Evolutionary conservation across 169 alveolate species (phyloP).

Genomic region (Ichthyophthirius multifiliis): DNA sequence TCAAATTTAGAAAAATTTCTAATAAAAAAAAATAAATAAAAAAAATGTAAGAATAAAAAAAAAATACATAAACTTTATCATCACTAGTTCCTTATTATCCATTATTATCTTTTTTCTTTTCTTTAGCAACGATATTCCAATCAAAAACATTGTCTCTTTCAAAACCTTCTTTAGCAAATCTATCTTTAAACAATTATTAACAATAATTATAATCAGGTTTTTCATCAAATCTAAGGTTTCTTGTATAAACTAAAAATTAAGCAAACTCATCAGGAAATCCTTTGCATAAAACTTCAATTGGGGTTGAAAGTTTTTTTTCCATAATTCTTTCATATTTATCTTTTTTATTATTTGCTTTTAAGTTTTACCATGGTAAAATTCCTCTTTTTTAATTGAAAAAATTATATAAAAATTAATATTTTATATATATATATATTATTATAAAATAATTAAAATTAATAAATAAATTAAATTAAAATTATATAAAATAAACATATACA

Average conservation of each 20-base stretch:
- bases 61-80: too few relatives aligned
- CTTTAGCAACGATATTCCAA: constrained; percentile 38
- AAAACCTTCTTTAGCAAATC: constrained; percentile 27
- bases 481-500: too few relatives aligned
- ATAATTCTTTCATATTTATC: constrained; percentile 56
- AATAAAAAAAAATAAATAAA: too few relatives aligned
- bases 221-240: constrained; percentile 69
- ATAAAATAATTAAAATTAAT: too few relatives aligned
- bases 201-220: constrained; percentile 75
- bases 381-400: too few relatives aligned
- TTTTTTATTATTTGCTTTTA: constrained; percentile 54
- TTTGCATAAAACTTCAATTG: constrained; percentile 61
- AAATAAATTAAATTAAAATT: too few relatives aligned
- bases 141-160: constrained; percentile 29
- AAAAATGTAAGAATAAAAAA: too few relatives aligned
- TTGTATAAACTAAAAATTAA: constrained; percentile 53
- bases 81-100: too few relatives aligned
- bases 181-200: constrained; percentile 50
- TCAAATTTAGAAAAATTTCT: too few relatives aligned
- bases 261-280: constrained; percentile 68
- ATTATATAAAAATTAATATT: too few relatives aligned
- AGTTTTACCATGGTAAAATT: constrained; percentile 52
- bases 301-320: constrained; percentile 67
- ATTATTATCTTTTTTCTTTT: constrained; percentile 44
- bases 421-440: too few relatives aligned